phyloP scores from a whole-genome alignment of 345 rosid species.

The Eucalyptus regnans region DNA sequence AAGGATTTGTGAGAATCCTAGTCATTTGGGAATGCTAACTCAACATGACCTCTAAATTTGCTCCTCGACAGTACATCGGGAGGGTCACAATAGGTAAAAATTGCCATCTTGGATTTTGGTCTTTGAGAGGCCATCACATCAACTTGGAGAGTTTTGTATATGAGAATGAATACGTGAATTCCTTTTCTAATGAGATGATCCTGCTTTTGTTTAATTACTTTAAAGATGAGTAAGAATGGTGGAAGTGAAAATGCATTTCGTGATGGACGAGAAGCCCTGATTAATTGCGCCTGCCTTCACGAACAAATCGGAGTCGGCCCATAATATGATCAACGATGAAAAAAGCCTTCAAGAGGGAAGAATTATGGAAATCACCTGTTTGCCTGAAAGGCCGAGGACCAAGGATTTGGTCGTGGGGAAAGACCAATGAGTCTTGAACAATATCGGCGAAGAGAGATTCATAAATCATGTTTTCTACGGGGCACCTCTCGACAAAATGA shows the following conservation, averaged over 20 bases:
- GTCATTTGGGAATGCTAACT: fast-evolving
- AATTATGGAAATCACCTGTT: background rate
- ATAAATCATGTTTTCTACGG: background rate
- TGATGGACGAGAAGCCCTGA: background rate
- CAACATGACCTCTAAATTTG: too few species aligned
- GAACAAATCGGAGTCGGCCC: background rate
- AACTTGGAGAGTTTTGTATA: background rate
- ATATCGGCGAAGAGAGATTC: background rate
- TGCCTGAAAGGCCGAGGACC: background rate
- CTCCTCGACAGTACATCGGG: too few species aligned
- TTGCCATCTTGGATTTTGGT: background rate
- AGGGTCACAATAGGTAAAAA: too few species aligned
- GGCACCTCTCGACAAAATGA: background rate
- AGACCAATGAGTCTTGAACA: background rate
- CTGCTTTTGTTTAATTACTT: background rate
- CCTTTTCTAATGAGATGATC: background rate
- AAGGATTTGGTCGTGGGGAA: background rate
- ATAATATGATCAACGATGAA: too few species aligned
- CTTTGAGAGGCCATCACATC: background rate
- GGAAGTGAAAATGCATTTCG: background rate
- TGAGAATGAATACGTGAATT: background rate
- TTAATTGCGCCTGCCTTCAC: background rate
- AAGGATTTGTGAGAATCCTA: too few species aligned
- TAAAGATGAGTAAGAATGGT: background rate
- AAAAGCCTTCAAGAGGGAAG: background rate